phyloP scores from a whole-genome alignment of 2,329 filamentous ascomycete genomes.

The Mycogone perniciosa region DNA sequence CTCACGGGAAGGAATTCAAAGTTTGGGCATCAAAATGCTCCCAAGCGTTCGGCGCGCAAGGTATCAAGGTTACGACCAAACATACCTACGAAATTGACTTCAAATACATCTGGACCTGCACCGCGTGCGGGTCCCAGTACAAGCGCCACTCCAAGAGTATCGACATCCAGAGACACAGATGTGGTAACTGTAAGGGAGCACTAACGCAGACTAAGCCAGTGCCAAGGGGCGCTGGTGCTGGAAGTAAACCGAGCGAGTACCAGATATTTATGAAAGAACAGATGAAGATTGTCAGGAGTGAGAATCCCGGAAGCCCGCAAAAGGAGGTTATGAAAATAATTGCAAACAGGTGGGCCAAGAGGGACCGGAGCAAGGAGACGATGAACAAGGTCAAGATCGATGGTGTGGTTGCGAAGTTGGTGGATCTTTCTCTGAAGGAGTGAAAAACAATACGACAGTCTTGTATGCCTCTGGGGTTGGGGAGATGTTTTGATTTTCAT shows the following conservation, averaged over 20 bases:
- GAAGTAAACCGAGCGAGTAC: constrained; percentile 35
- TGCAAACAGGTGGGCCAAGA: constrained; percentile 52
- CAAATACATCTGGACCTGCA: constrained; percentile 84
- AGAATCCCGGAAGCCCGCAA: constrained; percentile 52
- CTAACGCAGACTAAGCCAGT: constrained; percentile 75
- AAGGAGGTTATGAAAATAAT: constrained; percentile 65
- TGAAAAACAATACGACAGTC: background rate
- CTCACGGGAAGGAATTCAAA: constrained; percentile 83
- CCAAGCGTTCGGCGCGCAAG: constrained; percentile 50
- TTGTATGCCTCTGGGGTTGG: background rate
- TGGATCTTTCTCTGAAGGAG: background rate
- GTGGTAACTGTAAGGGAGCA: constrained; percentile 65
- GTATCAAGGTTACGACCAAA: constrained; percentile 78
- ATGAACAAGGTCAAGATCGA: background rate
- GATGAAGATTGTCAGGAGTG: constrained; percentile 53
- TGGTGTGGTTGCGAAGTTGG: background rate
- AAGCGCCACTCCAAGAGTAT: constrained; percentile 84
- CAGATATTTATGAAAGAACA: constrained; percentile 58
- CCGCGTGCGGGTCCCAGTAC: constrained; percentile 61
- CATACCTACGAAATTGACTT: constrained; percentile 87
- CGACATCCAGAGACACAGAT: constrained; percentile 63
- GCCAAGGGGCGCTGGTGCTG: constrained; percentile 36
- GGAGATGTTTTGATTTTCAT: background rate
- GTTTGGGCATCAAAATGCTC: constrained; percentile 57
- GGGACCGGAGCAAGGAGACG: background rate